phyloP scores from a whole-genome alignment of 805 yeast genomes.

The Myxozyma udenii region DNA sequence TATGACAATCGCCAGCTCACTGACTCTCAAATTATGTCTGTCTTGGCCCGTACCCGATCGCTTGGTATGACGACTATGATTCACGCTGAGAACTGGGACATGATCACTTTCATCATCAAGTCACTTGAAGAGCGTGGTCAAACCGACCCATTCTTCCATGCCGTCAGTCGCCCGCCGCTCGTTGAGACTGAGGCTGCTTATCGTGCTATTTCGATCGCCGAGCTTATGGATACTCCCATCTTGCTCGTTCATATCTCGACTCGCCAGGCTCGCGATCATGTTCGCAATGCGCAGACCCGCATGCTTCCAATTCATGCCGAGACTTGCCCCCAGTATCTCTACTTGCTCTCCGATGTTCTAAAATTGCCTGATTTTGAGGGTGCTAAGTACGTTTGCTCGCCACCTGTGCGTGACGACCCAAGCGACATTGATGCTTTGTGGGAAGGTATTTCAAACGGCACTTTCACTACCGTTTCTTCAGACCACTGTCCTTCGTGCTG shows the following conservation, averaged over 20 bases:
- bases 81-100: conserved; percentile 53
- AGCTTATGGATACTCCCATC: conserved; percentile 47
- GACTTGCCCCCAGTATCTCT: conserved; percentile 52
- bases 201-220: conserved; percentile 47
- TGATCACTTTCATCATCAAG: conserved; percentile 44
- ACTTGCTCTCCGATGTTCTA: conserved; percentile 43
- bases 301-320: conserved; percentile 48
- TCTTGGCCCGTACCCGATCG: conserved; percentile 43
- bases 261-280: conserved; percentile 43
- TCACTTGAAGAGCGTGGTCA: conserved; percentile 42
- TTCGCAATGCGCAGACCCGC: conserved; percentile 44
- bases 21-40: conserved; percentile 44
- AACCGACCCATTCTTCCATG: conserved; percentile 47
- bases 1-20: conserved; percentile 45
- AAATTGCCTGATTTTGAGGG: conserved; percentile 45
- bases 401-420: conserved; percentile 46
- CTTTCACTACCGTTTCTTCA: conserved; percentile 47
- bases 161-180: conserved; percentile 45
- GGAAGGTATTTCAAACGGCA: conserved; percentile 48
- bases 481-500: conserved; percentile 50
- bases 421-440: conserved; percentile 47
- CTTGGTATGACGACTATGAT: conserved; percentile 49
- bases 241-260: conserved; percentile 51
- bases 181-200: conserved; percentile 53
- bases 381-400: conserved; percentile 52